Base-by-base conservation (phyloP, 257 asterid species). In the Phtheirospermum japonicum region DNA sequence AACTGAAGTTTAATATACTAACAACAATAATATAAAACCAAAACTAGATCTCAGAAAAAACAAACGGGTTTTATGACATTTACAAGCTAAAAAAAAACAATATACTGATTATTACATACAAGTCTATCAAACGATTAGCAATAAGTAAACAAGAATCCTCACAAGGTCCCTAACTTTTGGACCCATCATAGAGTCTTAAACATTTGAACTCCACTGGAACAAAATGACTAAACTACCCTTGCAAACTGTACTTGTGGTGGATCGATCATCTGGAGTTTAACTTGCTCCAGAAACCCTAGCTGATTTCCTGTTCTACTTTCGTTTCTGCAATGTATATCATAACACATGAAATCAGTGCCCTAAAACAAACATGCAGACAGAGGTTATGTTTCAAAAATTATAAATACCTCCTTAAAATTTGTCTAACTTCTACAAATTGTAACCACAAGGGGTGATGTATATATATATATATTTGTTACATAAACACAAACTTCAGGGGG, bases 321-420 rank as follows among this genome's bases (percentile, higher is more conserved):
- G 28, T 71, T 68, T 68, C 83, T 78, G 80, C 80, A 74, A 45
- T 20, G 56, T 18, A 59, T 43, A 28, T 9, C 54, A 43, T 23
- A 54, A 20, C 5, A 10, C n/a, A 18, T 5, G 55, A 62, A 9
- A 23, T 1, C 1, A 23, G 28, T 23, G 28, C 3, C 28, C 28
- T 23, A 23, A 23, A 23, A 23, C 3, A 23, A 23, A n/a, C n/a
- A n/a, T n/a, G n/a, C 28, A 23, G 28, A 1, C 28, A 23, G 28
- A 23, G 28, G 28, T 23, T 23, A 23, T 23, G 1, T 23, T 46
- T 16, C 23, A 46, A 48, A 7, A 48, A 45, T 7, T 48, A 48
- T 8, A 48, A 48, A 17, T 48, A 48, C 53, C 28, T 3, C 28
- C 28, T n/a, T 23, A 23, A 23, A 23, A 23, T 23, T 23, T 23